These are phyloP conservation scores for Puya raimondii DNA, from an alignment of 176 grass and related monocot species.

Conservation along the genomic window DNA sequence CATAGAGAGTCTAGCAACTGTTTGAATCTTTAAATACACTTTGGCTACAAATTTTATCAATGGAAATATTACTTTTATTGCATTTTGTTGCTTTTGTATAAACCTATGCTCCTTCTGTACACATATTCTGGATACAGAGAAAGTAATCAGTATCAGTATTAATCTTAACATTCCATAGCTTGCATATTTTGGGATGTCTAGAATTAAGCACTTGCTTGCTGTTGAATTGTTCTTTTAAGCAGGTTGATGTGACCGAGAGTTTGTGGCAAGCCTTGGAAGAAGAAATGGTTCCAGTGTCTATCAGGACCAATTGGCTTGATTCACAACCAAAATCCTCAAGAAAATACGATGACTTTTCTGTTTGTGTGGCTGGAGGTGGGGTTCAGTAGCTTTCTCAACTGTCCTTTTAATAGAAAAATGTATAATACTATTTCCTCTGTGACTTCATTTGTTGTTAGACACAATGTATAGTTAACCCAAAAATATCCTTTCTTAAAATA, in stretches of 20 bases:
- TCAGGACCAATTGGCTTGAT: constrained; percentile 94
- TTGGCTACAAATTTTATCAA: not conserved
- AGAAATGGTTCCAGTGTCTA: constrained; percentile 86
- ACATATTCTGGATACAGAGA: not conserved
- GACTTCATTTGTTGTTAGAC: too few relatives aligned
- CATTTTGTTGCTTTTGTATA: not conserved
- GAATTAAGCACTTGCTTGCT: constrained; percentile 24
- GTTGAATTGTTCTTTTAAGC: constrained; percentile 25
- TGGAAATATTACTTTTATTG: not conserved
- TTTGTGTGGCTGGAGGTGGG: constrained; percentile 90
- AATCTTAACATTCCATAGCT: not conserved
- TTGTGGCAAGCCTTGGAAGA: constrained; percentile 90
- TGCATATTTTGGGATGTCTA: not conserved
- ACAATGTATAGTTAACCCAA: too few relatives aligned
- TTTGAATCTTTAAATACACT: not conserved
- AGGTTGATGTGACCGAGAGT: constrained; percentile 79
- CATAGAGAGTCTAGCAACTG: not conserved
- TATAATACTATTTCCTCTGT: not conserved
- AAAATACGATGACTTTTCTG: constrained; percentile 49
- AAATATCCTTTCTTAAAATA: too few relatives aligned
- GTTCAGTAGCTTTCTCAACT: not conserved
- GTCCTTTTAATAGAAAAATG: not conserved
- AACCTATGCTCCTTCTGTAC: not conserved
- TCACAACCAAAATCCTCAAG: constrained; percentile 54
- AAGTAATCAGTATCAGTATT: not conserved